These are phyloP conservation scores for Cytospora schulzeri DNA, from an alignment of 2,329 filamentous ascomycete genomes.

Conservation along the genomic window DNA sequence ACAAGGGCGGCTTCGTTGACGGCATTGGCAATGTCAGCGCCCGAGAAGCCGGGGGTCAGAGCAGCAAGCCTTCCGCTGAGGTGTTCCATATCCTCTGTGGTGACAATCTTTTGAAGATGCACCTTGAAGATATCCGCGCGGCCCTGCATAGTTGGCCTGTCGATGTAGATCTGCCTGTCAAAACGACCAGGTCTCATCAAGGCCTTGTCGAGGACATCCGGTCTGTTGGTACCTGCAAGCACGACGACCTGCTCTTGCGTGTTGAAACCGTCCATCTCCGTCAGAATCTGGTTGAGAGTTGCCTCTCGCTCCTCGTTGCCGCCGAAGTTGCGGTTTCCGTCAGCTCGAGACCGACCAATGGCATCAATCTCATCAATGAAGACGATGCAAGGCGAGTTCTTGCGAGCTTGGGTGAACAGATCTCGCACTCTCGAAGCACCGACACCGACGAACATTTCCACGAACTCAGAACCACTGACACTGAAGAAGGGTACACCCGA, in stretches of 20 bases:
- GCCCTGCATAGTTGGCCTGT: conserved; percentile 94
- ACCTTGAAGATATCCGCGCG: conserved; percentile 95
- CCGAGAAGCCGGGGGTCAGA: conserved; percentile 93
- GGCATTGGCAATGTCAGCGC: conserved; percentile 97
- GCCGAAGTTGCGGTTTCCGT: conserved; percentile 71
- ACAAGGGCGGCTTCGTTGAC: conserved; percentile 97
- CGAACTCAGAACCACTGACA: conserved; percentile 97
- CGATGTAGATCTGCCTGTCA: conserved; percentile 93
- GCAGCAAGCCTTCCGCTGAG: conserved; percentile 87
- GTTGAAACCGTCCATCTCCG: conserved; percentile 99
- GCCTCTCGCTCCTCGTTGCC: conserved; percentile 97
- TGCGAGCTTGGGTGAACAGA: conserved; percentile 89
- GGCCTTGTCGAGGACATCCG: conserved; percentile 92
- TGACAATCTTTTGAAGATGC: conserved; percentile 92
- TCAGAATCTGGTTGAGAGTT: conserved; percentile 96
- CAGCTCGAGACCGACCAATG: conserved; percentile 86
- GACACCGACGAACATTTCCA: conserved; percentile 99
- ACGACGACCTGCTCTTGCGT: conserved; percentile 96
- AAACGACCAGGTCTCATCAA: conserved; percentile 96
- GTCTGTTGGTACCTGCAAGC: conserved; percentile 92
- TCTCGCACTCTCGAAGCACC: conserved; percentile 94
- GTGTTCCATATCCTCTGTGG: conserved; percentile 84
- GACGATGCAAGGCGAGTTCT: conserved; percentile 97
- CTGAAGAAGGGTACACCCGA: conserved; percentile 97
- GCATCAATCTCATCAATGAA: conserved; percentile 99